Conservation (phyloP, 2,329 filamentous ascomycete genomes). For the Aureobasidium pullulans region DNA sequence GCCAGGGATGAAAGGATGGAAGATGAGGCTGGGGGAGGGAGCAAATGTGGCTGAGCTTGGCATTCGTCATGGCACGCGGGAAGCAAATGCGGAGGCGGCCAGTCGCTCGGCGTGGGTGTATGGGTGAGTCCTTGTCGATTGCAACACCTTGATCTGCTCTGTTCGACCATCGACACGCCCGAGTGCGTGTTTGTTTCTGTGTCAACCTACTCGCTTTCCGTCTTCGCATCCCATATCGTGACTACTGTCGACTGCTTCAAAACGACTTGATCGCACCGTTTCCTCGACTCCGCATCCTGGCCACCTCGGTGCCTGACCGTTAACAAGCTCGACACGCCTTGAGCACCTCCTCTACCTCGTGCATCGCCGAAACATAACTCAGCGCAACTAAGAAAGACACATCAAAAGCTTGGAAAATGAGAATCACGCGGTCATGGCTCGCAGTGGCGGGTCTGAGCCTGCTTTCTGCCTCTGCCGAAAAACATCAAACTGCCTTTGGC, state of each 20-base stretch:
- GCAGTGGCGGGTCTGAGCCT: conserved; percentile 8
- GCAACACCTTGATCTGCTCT: conserved; percentile 7
- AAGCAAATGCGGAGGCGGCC: conserved; percentile 8
- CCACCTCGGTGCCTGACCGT: neutral
- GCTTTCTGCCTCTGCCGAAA: neutral
- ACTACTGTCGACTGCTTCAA: neutral
- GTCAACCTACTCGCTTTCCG: neutral
- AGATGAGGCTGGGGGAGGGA: neutral
- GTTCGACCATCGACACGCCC: neutral
- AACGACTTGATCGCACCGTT: neutral
- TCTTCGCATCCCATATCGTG: neutral
- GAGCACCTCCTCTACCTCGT: neutral
- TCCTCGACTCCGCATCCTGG: neutral
- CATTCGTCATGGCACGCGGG: conserved; percentile 2
- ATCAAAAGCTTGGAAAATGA: conserved; percentile 6
- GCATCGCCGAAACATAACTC: neutral
- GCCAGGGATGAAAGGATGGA: neutral
- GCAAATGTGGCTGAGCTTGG: conserved; percentile 6
- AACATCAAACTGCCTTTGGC: neutral
- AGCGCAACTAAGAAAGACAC: neutral
- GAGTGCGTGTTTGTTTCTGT: neutral
- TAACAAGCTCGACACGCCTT: neutral
- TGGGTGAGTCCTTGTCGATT: neutral
- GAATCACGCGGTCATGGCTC: conserved; percentile 7
- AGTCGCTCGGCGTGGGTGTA: neutral